Base-by-base conservation (phyloP, 768 basidiomycete genomes). In the Trametopsis cervina region DNA sequence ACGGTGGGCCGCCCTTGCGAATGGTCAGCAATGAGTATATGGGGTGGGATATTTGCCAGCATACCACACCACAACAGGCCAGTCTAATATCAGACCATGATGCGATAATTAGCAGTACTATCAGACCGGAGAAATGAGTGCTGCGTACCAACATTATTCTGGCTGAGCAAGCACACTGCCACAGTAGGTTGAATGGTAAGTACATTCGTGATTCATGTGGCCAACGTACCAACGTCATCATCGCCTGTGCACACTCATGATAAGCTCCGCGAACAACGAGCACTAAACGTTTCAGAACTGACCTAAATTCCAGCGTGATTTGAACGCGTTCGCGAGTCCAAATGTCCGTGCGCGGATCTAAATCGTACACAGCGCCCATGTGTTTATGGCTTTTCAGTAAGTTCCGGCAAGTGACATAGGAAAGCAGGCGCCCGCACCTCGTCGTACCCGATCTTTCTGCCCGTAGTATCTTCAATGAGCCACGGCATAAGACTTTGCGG, bases 131-230 rank as follows among this genome's bases (percentile, higher is more conserved):
- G n/a, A n/a, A n/a, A n/a, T n/a, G n/a, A n/a, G n/a, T n/a, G n/a
- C n/a, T n/a, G n/a, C 61, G 40, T 33, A 60, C 60, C 83, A 36
- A 84, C 59, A 55, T 84, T 80, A 58, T 87, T 87, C 23, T 79
- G 73, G 51, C 81, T 81, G 60, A 78, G 83, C 36, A 84, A 58
- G 47, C 83, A 67, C 6, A 82, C 84, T 85, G 54, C 25, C 25
- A 15, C 9, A 22, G 20, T 43, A 35, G 40, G 22, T 35, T 36
- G 6, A 11, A 41, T 15, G 3, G 23, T 37, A 18, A 44, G 23
- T 25, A 36, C 17, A 22, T 13, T 20, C 24, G 43, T 26, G 6
- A 15, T n/a, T 17, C 13, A 20, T 10, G 6, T 17, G 36, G 7
- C 23, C 3, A 11, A 60, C 75, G 26, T 61, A 79, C 78, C 77